A percentile compares a stretch with the other conserved stretches of the same genome.
Evolutionary conservation across 148 eudicot species (phyloP).

Genomic region (Agrostemma githago): DNA sequence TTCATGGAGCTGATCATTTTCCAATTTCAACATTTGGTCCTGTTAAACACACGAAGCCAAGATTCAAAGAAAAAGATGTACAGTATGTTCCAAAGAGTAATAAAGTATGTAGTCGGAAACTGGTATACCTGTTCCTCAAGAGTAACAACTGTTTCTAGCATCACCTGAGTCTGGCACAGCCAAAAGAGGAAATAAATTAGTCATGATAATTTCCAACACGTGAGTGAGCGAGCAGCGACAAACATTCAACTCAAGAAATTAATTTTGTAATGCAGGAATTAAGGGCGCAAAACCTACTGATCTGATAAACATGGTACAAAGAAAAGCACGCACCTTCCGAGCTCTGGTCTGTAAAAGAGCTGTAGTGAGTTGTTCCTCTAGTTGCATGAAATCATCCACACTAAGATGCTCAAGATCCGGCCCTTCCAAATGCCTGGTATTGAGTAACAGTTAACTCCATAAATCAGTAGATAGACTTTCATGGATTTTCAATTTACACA

Average conservation of each 20-base stretch:
- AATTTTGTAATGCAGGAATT: too few species aligned
- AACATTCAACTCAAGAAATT: too few species aligned
- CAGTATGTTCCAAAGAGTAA: not conserved
- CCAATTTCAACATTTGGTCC: conserved; percentile 22
- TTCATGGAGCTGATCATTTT: conserved; percentile 25
- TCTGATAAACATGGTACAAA: not conserved
- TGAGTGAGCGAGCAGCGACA: too few species aligned
- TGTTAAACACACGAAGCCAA: not conserved
- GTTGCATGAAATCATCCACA: conserved; percentile 32
- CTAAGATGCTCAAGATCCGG: conserved; percentile 31
- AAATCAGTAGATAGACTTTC: not conserved
- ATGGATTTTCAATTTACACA: not conserved
- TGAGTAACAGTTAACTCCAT: conserved; percentile 2
- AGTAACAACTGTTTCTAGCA: conserved; percentile 32
- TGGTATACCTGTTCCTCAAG: conserved; percentile 35
- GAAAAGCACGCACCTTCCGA: conserved; percentile 42
- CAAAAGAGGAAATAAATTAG: conserved; percentile 1
- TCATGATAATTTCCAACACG: too few species aligned
- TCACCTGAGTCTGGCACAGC: conserved; percentile 33
- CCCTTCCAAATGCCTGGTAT: conserved; percentile 32
- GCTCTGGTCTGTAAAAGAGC: conserved; percentile 41
- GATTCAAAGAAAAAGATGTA: too few species aligned
- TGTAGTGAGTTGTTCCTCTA: conserved; percentile 40
- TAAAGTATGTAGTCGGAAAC: not conserved
- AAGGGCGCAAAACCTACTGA: not conserved